Evolutionary conservation across 2,329 filamentous ascomycete genomes (phyloP).

Genomic region (Dactylellina sp.): DNA sequence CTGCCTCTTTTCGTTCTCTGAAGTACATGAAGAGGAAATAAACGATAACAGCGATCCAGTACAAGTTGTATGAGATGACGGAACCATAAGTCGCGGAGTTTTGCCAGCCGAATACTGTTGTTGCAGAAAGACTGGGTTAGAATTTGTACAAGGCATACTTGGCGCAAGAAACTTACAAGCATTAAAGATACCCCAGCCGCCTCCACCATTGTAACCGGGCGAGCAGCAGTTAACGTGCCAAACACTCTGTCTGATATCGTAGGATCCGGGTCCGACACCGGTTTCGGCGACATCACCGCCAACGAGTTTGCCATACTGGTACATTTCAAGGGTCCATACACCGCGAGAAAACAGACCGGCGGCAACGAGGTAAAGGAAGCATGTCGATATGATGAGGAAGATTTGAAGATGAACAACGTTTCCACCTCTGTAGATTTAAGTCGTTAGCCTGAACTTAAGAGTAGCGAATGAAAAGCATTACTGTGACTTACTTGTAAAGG

Average conservation of each 20-base stretch:
- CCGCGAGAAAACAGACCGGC: slow-evolving; percentile 83
- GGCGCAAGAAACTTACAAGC: slow-evolving; percentile 64
- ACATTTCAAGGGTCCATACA: slow-evolving; percentile 79
- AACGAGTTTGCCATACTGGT: slow-evolving; percentile 75
- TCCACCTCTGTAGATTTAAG: slow-evolving; percentile 66
- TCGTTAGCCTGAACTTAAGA: slow-evolving; percentile 5
- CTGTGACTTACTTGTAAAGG: slow-evolving; percentile 76
- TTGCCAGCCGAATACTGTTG: slow-evolving; percentile 79
- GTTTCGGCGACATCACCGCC: slow-evolving; percentile 73
- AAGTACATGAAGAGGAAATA: slow-evolving; percentile 75
- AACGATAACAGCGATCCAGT: slow-evolving; percentile 80
- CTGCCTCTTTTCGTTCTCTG: slow-evolving; percentile 69
- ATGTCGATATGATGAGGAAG: slow-evolving; percentile 85
- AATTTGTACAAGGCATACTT: background rate
- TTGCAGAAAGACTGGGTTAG: slow-evolving; percentile 15
- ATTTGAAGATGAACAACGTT: slow-evolving; percentile 75
- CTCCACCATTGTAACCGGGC: slow-evolving; percentile 76
- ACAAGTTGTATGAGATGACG: slow-evolving; percentile 86
- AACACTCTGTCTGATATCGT: slow-evolving; percentile 80
- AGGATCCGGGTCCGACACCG: slow-evolving; percentile 78
- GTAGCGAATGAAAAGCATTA: background rate
- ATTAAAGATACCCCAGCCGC: slow-evolving; percentile 89
- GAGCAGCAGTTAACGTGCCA: slow-evolving; percentile 91
- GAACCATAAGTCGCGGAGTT: slow-evolving; percentile 90
- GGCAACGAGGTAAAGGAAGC: slow-evolving; percentile 84